Conservation (phyloP, 805 yeast genomes). For the Cyberlindnera maclurae region DNA sequence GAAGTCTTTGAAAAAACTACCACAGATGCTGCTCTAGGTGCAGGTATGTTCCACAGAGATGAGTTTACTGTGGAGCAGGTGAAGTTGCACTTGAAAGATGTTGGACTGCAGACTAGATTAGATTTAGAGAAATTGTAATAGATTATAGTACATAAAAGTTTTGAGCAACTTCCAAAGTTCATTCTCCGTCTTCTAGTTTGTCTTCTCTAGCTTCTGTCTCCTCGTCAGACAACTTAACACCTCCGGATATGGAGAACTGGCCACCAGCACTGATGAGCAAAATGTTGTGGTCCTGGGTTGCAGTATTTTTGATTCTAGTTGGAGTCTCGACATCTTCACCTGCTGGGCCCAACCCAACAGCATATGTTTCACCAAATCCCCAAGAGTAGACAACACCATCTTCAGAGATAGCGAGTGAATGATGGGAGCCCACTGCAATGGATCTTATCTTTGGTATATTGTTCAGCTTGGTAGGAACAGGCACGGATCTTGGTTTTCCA, state of each 20-base stretch:
- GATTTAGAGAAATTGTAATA: slow-evolving; percentile 28
- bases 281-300: slow-evolving; percentile 76
- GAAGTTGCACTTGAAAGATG: slow-evolving; percentile 52
- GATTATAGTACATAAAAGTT: background rate
- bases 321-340: slow-evolving; percentile 86
- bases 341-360: slow-evolving; percentile 85
- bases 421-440: slow-evolving; percentile 86
- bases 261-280: slow-evolving; percentile 87
- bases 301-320: slow-evolving; percentile 87
- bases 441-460: slow-evolving; percentile 49
- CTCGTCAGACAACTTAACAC: slow-evolving; percentile 39
- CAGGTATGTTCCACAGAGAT: slow-evolving; percentile 96
- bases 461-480: slow-evolving; percentile 67
- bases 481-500: slow-evolving; percentile 78
- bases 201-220: slow-evolving; percentile 38
- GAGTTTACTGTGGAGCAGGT: slow-evolving; percentile 86
- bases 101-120: slow-evolving; percentile 69
- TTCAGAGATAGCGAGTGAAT: slow-evolving; percentile 75
- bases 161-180: background rate
- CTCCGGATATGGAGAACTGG: slow-evolving; percentile 88
- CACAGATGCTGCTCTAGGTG: slow-evolving; percentile 97
- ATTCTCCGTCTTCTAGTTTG: slow-evolving; percentile 45
- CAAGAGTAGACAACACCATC: slow-evolving; percentile 88
- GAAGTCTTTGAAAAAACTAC: slow-evolving; percentile 78
- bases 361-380: slow-evolving; percentile 98